phyloP scores from a whole-genome alignment of 805 yeast genomes.

The Clavispora asparagi region DNA sequence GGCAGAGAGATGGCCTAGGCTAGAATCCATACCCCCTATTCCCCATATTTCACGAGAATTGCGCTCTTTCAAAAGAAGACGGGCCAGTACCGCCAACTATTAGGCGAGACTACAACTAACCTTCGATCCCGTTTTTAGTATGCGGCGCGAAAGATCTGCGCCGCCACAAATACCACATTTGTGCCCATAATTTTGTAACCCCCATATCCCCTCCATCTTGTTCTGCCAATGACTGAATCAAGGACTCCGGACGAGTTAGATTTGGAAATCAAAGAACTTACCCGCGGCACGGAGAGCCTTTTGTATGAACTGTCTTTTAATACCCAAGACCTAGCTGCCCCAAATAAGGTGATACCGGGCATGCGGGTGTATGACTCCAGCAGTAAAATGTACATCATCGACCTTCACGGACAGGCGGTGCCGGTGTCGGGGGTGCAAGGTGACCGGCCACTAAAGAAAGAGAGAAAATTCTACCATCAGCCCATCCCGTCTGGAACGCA shows the following conservation, averaged over 20 bases:
- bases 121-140: background rate
- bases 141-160: background rate
- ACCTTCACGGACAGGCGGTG: background rate
- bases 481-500: background rate
- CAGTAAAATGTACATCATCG: background rate
- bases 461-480: background rate
- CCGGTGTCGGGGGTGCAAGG: background rate
- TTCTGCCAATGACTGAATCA: background rate
- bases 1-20: too few relatives aligned
- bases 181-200: background rate
- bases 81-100: too few relatives aligned
- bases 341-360: background rate
- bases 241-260: background rate
- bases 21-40: too few relatives aligned
- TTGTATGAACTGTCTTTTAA: background rate
- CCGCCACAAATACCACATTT: background rate
- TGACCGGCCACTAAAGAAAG: background rate
- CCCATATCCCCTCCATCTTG: background rate
- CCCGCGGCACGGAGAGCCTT: background rate
- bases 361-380: background rate
- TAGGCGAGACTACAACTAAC: too few relatives aligned
- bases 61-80: too few relatives aligned
- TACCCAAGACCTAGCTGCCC: background rate
- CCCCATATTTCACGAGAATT: too few relatives aligned
- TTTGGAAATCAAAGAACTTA: background rate